Conservation (phyloP, 164 flowering plant species). For the Litsea cubeba region DNA sequence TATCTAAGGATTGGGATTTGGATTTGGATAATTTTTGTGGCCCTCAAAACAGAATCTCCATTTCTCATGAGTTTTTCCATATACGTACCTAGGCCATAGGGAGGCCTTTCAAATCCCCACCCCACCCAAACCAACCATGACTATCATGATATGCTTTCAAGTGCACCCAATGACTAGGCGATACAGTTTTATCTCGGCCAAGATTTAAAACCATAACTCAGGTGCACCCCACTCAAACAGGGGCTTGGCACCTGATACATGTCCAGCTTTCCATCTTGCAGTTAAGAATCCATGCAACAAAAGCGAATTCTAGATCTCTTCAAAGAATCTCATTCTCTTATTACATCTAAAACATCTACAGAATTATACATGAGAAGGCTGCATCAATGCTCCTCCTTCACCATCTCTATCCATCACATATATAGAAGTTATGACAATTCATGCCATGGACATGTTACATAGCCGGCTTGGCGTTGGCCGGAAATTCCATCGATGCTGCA, state of each 20-base stretch:
- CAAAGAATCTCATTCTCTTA: not conserved
- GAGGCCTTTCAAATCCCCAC: not conserved
- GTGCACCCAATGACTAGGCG: too few relatives aligned
- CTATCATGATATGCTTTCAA: too few relatives aligned
- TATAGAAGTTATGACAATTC: not conserved
- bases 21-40: too few relatives aligned
- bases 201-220: too few relatives aligned
- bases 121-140: not conserved
- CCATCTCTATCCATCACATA: not conserved
- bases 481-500: constrained; percentile 8
- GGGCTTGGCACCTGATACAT: too few relatives aligned
- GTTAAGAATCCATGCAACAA: not conserved
- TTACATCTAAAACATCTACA: not conserved
- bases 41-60: too few relatives aligned
- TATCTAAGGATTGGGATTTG: too few relatives aligned
- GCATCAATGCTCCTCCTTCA: not conserved
- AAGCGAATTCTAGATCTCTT: not conserved
- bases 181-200: too few relatives aligned
- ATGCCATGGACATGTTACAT: constrained; percentile 8
- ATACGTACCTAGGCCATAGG: not conserved
- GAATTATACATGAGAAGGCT: not conserved
- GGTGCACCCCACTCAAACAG: not conserved
- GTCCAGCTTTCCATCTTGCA: too few relatives aligned
- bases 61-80: not conserved
- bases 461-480: constrained; percentile 6